Evolutionary conservation across 306 rosid species (phyloP).

Genomic region (Cucurbita maxima): DNA sequence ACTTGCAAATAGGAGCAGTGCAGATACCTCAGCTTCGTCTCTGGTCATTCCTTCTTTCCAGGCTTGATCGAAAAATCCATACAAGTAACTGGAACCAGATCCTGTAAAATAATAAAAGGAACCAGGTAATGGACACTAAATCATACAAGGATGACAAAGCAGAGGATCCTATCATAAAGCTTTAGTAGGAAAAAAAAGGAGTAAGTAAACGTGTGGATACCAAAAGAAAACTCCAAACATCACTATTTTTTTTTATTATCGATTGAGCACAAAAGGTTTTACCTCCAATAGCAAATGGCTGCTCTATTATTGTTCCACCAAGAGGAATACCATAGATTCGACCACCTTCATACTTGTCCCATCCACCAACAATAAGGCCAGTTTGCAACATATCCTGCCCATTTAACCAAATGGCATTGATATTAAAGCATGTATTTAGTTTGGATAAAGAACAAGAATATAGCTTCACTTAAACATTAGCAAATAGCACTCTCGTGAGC

Average conservation of each 20-base stretch:
- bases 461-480: not conserved
- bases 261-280: slow-evolving; percentile 3
- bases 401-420: slow-evolving; percentile 4
- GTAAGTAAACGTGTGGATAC: no score
- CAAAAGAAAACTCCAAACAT: not conserved
- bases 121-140: not conserved
- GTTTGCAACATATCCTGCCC: slow-evolving; percentile 72
- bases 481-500: not conserved
- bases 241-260: not conserved
- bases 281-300: slow-evolving; percentile 93
- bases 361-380: slow-evolving; percentile 86
- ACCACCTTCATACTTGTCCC: slow-evolving; percentile 96
- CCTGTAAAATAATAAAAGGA: slow-evolving; percentile 28
- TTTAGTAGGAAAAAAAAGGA: not conserved
- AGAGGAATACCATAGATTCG: slow-evolving; percentile 81
- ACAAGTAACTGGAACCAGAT: slow-evolving; percentile 95
- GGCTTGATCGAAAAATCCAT: slow-evolving; percentile 89
- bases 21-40: slow-evolving; percentile 94
- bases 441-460: not conserved
- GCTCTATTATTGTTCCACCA: slow-evolving; percentile 81
- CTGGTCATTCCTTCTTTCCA: slow-evolving; percentile 97
- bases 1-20: slow-evolving; percentile 6
- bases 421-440: not conserved
- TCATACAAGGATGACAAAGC: not conserved
- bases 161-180: not conserved